Base-by-base conservation (phyloP, 768 basidiomycete species). In the Boletus rubropictus region DNA sequence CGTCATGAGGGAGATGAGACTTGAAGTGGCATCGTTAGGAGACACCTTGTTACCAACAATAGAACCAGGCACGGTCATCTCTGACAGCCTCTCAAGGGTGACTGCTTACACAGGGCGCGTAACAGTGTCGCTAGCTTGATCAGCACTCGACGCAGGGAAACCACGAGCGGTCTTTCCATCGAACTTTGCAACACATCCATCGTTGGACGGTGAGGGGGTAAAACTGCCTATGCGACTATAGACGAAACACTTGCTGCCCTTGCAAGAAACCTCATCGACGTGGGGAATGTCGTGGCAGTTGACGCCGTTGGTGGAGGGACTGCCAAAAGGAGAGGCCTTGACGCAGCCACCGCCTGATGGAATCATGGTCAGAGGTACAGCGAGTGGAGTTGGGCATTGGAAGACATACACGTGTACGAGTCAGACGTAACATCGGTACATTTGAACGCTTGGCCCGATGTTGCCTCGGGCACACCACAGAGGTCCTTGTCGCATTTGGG, bases 311-410 rank as follows among this genome's bases (percentile, higher is more conserved):
- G 42, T 42, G 5, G 53, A 47, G 8, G 51, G 36, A 15, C 37
- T 32, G n/a, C 52, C 53, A 29, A 60, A 56, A 18, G 61, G 51
- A 34, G 57, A 54, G 3, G 54, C 48, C 35, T 59, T 49, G 42
- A 57, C 52, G 36, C 70, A 71, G 1, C 69, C 70, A 3, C 71
- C 70, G 39, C 70, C 69, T 71, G 39, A 7, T 21, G 5, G 34
- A 18, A 24, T 7, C 1, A 18, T 15, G 21, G 11, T 44, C 12
- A 45, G 36, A 6, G 5, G 14, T 7, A 20, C 3, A 3, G 5
- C 4, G 5, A 5, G 21, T 11, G 35, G 7, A 40, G 31, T 21
- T 5, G 5, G 9, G 3, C 10, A 28, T 7, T 4, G 14, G 46
- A 43, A 28, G 11, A 66, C 70, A 34, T 49, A 71, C 70, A 71